Base-by-base conservation (phyloP, 1,284 basidiomycete species). In the Rhodofomes roseus region DNA sequence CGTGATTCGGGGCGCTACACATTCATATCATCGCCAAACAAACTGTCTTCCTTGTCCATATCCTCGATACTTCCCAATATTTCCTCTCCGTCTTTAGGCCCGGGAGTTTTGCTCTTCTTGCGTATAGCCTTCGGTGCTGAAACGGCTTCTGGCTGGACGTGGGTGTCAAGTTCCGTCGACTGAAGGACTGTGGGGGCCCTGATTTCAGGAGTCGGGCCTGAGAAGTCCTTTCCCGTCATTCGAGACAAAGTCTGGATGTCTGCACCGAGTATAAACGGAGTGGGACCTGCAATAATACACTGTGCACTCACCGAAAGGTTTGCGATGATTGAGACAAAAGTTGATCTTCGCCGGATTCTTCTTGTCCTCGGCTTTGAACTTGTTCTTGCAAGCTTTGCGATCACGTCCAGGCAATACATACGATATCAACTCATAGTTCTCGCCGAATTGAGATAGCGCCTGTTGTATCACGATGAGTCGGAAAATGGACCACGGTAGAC, bases 371-470 rank as follows among this genome's bases (percentile, higher is more conserved):
- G 85, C 80, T 66, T 91, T 93, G 79, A 93, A 96, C 72, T 96
- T 96, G 68, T 90, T 89, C 74, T 94, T 94, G 74, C 95, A 95
- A 50, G 92, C 87, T 66, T 89, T 91, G 18, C 94, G 82, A 68
- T 92, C 90, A n/a, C 94, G 86, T 18, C 89, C 88, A 29, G 93
- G 92, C 37, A 96, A 81, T 11, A 95, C 81, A 62, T 88, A 87
- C 1, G 93, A 90, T 59, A 96, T 94, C 60, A 96, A 83, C 70
- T 96, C 93, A 68, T 95, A 96, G 66, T 96, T 95, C 70, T 94
- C 92, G 37, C 93, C 93, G 69, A 94, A 95, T 70, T 94, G 92
- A 4, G 86, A 81, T 36, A 96, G 75, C 12, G 92, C 92, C 91
- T 95, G 65, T 22, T 20, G 36, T 37, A 14, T 3, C 16, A 31